Percentiles rank a stretch among this genome's conserved stretches.
These are phyloP conservation scores for Candolleomyces aberdarensis DNA, from an alignment of 768 basidiomycete genomes.

Conservation along the genomic window DNA sequence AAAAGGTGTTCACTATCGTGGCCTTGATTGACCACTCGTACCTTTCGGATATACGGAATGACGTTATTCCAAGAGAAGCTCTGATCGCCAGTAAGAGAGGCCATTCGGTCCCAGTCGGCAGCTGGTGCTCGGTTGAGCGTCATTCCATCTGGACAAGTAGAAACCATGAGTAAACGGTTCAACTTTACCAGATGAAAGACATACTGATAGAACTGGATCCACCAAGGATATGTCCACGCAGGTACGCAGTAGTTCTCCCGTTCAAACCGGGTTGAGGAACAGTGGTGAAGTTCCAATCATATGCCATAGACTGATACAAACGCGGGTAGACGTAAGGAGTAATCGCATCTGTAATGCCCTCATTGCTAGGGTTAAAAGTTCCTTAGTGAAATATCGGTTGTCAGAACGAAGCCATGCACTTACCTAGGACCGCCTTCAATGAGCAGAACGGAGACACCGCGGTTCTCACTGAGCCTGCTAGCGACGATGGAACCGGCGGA, in stretches of 20 bases:
- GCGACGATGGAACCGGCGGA: slow-evolving; percentile 58
- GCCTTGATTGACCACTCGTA: background rate
- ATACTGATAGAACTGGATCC: slow-evolving; percentile 26
- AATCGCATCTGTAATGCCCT: background rate
- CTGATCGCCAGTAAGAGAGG: slow-evolving; percentile 38
- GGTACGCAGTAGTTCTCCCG: slow-evolving; percentile 18
- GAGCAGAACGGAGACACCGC: slow-evolving; percentile 43
- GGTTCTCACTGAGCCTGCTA: slow-evolving; percentile 50
- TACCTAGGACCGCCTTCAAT: slow-evolving; percentile 59
- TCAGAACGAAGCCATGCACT: slow-evolving; percentile 5
- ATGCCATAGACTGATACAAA: background rate
- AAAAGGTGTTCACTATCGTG: too few species aligned
- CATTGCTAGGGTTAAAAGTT: slow-evolving; percentile 7
- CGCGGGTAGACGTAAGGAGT: background rate
- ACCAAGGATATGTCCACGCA: slow-evolving; percentile 24
- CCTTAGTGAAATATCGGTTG: too few species aligned
- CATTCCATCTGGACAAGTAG: slow-evolving; percentile 17
- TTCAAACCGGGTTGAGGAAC: slow-evolving; percentile 20
- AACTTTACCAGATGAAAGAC: slow-evolving; percentile 14
- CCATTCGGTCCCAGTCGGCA: slow-evolving; percentile 54
- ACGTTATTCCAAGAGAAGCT: slow-evolving; percentile 42
- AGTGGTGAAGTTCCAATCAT: slow-evolving; percentile 28
- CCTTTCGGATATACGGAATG: slow-evolving; percentile 26
- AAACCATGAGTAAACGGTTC: background rate
- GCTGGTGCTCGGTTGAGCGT: slow-evolving; percentile 29